Conservation (phyloP, 2,329 filamentous ascomycete genomes). For the Xylaria sp. region DNA sequence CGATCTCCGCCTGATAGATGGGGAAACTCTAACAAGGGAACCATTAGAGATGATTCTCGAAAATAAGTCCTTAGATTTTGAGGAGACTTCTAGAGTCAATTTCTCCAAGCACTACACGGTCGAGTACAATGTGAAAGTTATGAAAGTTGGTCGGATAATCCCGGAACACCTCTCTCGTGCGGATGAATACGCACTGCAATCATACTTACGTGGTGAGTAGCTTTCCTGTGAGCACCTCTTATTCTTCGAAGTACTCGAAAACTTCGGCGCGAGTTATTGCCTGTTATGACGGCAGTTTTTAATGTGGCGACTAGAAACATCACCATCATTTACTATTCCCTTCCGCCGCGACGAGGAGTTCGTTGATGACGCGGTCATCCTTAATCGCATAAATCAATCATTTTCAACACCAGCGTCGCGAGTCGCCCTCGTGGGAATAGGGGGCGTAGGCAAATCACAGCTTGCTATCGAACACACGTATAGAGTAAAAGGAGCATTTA, state of each 20-base stretch:
- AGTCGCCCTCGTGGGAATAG: slow-evolving; percentile 35
- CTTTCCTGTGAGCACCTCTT: too few species aligned
- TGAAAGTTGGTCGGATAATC: background rate
- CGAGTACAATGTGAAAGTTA: background rate
- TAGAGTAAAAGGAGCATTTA: slow-evolving; percentile 19
- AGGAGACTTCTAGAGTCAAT: background rate
- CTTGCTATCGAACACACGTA: slow-evolving; percentile 40
- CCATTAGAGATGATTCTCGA: background rate
- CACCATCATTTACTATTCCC: slow-evolving; percentile 26
- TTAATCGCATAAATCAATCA: slow-evolving; percentile 28
- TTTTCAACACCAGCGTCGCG: slow-evolving; percentile 27
- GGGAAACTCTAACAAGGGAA: background rate
- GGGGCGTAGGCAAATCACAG: slow-evolving; percentile 41
- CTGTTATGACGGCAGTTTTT: too few species aligned
- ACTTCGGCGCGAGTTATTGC: too few species aligned
- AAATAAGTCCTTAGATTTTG: background rate
- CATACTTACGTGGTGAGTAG: too few species aligned
- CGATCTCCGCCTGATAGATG: background rate
- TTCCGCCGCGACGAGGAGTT: slow-evolving; percentile 34
- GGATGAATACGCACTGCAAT: too few species aligned
- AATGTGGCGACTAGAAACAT: slow-evolving; percentile 19
- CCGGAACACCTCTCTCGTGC: background rate
- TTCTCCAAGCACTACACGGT: background rate
- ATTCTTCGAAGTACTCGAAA: too few species aligned
- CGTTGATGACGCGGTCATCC: slow-evolving; percentile 26